phyloP scores from a whole-genome alignment of 2,329 filamentous ascomycete genomes.

The Hypoxylon sp. region DNA sequence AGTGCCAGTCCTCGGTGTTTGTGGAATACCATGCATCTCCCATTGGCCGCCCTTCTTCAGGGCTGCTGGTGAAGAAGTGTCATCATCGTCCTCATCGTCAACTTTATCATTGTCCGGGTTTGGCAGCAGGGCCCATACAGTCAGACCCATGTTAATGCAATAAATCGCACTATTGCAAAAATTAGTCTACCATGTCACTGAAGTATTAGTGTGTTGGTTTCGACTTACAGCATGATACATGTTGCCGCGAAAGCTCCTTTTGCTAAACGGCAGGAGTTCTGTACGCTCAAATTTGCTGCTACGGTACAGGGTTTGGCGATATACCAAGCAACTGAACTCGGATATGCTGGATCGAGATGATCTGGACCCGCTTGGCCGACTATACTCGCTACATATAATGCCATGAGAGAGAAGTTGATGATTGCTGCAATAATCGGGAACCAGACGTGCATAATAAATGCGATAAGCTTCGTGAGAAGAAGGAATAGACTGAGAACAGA shows the following conservation, averaged over 20 bases:
- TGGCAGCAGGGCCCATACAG: constrained; percentile 71
- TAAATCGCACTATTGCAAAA: constrained; percentile 68
- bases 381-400: constrained; percentile 75
- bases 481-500: constrained; percentile 83
- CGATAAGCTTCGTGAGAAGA: constrained; percentile 77
- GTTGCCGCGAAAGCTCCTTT: constrained; percentile 77
- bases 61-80: constrained; percentile 55
- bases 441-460: constrained; percentile 80
- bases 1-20: constrained; percentile 54
- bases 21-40: constrained; percentile 71
- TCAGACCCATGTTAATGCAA: constrained; percentile 70
- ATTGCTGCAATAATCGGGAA: constrained; percentile 75
- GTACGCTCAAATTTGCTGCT: constrained; percentile 67
- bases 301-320: constrained; percentile 78
- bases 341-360: constrained; percentile 74
- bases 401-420: constrained; percentile 70
- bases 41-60: constrained; percentile 64
- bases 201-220: constrained; percentile 21
- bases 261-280: constrained; percentile 76
- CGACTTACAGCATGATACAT: constrained; percentile 75
- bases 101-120: constrained; percentile 68
- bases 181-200: constrained; percentile 14
- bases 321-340: constrained; percentile 79
- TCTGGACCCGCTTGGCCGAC: constrained; percentile 82
- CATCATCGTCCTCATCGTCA: constrained; percentile 60